Conservation (phyloP, 2,329 filamentous ascomycete species). For the Boeremia lycopersici region DNA sequence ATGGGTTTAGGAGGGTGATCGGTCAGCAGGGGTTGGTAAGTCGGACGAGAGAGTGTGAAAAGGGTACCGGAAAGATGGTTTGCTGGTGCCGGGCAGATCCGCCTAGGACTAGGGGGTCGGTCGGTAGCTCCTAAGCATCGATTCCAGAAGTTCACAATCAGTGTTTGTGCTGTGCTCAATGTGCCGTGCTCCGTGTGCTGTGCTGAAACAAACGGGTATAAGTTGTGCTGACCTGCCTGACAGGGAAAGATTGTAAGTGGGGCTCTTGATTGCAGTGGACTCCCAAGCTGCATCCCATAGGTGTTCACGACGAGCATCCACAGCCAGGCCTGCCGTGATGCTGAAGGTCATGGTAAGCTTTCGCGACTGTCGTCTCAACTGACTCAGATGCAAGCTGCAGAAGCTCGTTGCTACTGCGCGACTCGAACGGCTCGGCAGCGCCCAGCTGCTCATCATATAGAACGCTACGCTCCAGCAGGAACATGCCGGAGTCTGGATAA, state of each 20-base stretch:
- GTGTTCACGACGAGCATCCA: constrained; percentile 38
- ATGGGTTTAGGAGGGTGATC: constrained; percentile 2
- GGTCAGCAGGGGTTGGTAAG: constrained; percentile 7
- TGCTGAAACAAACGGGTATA: constrained; percentile 1
- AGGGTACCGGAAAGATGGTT: constrained; percentile 1
- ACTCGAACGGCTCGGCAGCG: constrained; percentile 33
- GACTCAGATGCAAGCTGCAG: constrained; percentile 28
- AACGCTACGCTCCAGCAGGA: constrained; percentile 47
- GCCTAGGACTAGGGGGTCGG: background rate
- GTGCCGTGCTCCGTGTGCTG: constrained; percentile 8
- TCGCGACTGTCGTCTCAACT: constrained; percentile 24
- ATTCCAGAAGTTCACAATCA: background rate
- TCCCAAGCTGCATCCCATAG: background rate
- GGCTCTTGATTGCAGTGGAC: constrained; percentile 9
- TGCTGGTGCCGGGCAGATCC: constrained; percentile 11
- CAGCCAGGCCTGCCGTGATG: constrained; percentile 38
- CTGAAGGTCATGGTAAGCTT: constrained; percentile 27
- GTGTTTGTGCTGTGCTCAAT: constrained; percentile 5
- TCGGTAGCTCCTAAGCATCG: background rate
- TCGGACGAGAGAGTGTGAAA: background rate
- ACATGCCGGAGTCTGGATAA: constrained; percentile 48
- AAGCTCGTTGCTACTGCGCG: constrained; percentile 26
- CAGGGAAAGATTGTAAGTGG: constrained; percentile 5
- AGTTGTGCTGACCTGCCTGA: constrained; percentile 9
- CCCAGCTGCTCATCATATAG: constrained; percentile 43